Conservation (phyloP, 441 rosid genomes). For the Brassica balearica region DNA sequence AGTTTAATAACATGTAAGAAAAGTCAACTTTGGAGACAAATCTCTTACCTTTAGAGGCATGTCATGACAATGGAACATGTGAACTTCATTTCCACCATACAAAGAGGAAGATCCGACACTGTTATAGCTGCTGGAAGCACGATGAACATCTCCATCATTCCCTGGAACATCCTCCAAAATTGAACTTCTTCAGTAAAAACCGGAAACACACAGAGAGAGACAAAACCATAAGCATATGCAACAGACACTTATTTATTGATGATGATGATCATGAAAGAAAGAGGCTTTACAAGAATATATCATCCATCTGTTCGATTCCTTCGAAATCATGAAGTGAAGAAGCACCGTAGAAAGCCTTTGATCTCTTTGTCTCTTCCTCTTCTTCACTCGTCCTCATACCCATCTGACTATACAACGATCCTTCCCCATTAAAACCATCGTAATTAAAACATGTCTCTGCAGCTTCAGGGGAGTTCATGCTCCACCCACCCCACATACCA, state of each 20-base stretch:
- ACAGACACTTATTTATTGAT: not conserved
- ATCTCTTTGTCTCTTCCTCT: constrained; percentile 43
- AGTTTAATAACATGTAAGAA: not conserved
- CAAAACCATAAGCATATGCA: constrained; percentile 28
- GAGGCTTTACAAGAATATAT: constrained; percentile 70
- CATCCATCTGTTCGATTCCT: constrained; percentile 64
- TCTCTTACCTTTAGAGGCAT: constrained; percentile 42
- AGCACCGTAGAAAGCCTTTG: constrained; percentile 37
- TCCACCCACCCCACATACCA: constrained; percentile 73
- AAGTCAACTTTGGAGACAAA: constrained; percentile 9
- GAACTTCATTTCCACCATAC: constrained; percentile 43
- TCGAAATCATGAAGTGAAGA: constrained; percentile 52
- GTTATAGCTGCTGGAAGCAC: constrained; percentile 38
- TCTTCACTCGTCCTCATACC: constrained; percentile 41
- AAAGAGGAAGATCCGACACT: constrained; percentile 40
- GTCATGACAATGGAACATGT: constrained; percentile 41
- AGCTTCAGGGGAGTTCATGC: constrained; percentile 40
- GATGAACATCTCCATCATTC: constrained; percentile 41
- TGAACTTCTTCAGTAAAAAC: constrained; percentile 57
- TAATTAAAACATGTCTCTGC: constrained; percentile 48
- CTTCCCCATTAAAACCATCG: constrained; percentile 33
- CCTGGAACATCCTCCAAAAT: constrained; percentile 59
- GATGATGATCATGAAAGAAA: constrained; percentile 20
- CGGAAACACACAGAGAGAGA: constrained; percentile 18
- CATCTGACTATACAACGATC: constrained; percentile 38